Conservation (phyloP, 805 yeast genomes). For the Jamesozyma rosinii region DNA sequence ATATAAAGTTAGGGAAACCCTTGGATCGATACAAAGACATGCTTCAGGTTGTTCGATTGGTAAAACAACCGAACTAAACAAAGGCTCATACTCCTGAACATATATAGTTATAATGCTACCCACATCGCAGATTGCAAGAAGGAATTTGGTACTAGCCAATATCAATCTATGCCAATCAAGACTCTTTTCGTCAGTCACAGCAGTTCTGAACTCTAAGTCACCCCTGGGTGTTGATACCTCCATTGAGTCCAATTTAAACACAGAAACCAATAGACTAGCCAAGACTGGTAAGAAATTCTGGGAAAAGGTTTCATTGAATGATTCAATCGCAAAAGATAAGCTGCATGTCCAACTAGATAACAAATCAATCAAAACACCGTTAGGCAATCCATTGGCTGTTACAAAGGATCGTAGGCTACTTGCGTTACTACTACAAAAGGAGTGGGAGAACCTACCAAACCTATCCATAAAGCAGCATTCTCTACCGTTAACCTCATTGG, state of each 20-base stretch:
- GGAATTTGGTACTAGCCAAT: not conserved
- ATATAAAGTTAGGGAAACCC: too few species aligned
- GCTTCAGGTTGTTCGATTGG: too few species aligned
- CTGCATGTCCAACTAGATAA: slow-evolving; percentile 58
- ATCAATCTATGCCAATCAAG: not conserved
- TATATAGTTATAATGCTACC: not conserved
- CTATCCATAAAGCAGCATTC: slow-evolving; percentile 56
- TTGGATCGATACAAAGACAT: too few species aligned
- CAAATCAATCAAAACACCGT: slow-evolving; percentile 74
- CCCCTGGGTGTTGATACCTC: slow-evolving; percentile 30
- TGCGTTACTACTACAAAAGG: slow-evolving; percentile 72
- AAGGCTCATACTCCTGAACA: too few species aligned
- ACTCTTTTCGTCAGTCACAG: not conserved
- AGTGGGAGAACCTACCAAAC: slow-evolving; percentile 71
- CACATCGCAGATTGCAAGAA: not conserved
- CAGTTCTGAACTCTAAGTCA: not conserved
- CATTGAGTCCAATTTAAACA: slow-evolving; percentile 41
- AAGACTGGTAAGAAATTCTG: slow-evolving; percentile 69
- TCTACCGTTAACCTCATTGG: slow-evolving; percentile 79
- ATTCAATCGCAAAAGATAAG: slow-evolving; percentile 27
- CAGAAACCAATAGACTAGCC: slow-evolving; percentile 62
- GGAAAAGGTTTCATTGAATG: slow-evolving; percentile 50
- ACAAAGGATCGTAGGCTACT: slow-evolving; percentile 51
- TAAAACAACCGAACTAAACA: too few species aligned
- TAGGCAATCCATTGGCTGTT: slow-evolving; percentile 59